Evolutionary conservation across 2,329 filamentous ascomycete genomes (phyloP).

Genomic region (Epichloe brachyelytri): DNA sequence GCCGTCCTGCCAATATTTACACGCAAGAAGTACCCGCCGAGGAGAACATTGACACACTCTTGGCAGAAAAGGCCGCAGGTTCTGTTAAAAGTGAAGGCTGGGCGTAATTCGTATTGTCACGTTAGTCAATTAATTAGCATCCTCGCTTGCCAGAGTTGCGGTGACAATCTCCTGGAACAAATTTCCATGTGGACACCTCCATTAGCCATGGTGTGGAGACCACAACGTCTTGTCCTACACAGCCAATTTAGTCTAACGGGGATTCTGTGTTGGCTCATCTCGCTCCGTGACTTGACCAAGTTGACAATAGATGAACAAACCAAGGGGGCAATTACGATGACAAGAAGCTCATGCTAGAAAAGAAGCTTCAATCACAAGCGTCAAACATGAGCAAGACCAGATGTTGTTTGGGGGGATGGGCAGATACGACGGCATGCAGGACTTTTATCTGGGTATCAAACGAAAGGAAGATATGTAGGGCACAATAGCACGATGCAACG

Average conservation of each 20-base stretch:
- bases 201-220: neutral
- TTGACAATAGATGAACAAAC: neutral
- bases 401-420: too few relatives aligned
- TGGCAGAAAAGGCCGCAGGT: neutral
- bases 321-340: neutral
- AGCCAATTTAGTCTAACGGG: neutral
- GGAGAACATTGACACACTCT: neutral
- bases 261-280: neutral
- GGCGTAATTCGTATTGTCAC: too few relatives aligned
- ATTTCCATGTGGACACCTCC: neutral
- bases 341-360: too few relatives aligned
- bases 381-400: too few relatives aligned
- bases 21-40: neutral
- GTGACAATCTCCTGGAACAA: neutral
- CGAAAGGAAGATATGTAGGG: too few relatives aligned
- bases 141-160: neutral
- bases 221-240: neutral
- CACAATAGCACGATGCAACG: neutral
- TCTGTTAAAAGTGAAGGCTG: too few relatives aligned
- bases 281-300: neutral
- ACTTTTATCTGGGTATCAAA: too few relatives aligned
- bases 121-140: neutral
- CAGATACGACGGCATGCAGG: too few relatives aligned
- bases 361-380: too few relatives aligned
- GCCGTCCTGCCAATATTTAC: neutral